Evolutionary conservation across 202 grass and related monocot species (phyloP).

Genomic region (Brachypodium distachyon): DNA sequence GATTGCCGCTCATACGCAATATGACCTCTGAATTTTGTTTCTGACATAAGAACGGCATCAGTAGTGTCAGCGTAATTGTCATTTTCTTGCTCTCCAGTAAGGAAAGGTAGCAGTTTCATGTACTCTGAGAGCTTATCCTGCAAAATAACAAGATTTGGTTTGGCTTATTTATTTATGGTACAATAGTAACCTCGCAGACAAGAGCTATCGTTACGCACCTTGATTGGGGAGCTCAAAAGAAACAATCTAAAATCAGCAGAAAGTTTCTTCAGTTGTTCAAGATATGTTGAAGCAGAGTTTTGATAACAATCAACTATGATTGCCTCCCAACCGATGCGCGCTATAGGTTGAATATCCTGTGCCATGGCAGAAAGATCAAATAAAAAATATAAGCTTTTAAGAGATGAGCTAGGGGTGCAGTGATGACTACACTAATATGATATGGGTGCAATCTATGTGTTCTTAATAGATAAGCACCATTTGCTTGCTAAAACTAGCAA

Average conservation of each 20-base stretch:
- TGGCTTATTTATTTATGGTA: slow-evolving; percentile 10
- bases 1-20: slow-evolving; percentile 48
- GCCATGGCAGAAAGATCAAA: slow-evolving; percentile 9
- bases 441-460: background rate
- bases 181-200: background rate
- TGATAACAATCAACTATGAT: slow-evolving; percentile 66
- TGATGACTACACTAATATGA: background rate
- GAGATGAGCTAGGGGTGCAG: background rate
- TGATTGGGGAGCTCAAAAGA: slow-evolving; percentile 43
- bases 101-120: slow-evolving; percentile 50
- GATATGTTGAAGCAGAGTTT: slow-evolving; percentile 26
- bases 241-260: slow-evolving; percentile 55
- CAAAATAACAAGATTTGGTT: slow-evolving; percentile 40
- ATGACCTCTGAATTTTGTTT: slow-evolving; percentile 36
- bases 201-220: slow-evolving; percentile 37
- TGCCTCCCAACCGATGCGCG: slow-evolving; percentile 53
- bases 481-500: slow-evolving; percentile 19
- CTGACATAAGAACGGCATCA: slow-evolving; percentile 33
- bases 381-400: background rate
- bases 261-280: slow-evolving; percentile 43
- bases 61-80: background rate
- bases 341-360: slow-evolving; percentile 53
- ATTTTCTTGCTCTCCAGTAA: slow-evolving; percentile 29
- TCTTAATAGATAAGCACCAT: background rate
- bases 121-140: slow-evolving; percentile 54